Percentiles rank a stretch among this genome's conserved stretches.
Evolutionary conservation across 768 basidiomycete genomes (phyloP).

Genomic region (Rhizopogon vesiculosus): DNA sequence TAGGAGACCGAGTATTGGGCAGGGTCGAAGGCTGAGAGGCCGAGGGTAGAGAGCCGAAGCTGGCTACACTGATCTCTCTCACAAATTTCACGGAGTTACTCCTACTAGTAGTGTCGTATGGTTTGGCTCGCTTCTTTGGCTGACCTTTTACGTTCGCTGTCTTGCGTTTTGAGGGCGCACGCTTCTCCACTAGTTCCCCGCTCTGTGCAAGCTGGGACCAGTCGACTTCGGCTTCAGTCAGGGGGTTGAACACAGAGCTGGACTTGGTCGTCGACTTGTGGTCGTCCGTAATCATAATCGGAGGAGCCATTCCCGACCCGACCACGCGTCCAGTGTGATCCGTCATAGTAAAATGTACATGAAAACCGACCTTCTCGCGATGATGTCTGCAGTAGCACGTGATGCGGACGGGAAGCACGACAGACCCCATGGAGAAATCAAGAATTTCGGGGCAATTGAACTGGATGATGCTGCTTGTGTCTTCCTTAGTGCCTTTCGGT

Average conservation of each 20-base stretch:
- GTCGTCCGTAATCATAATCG: conserved; percentile 99
- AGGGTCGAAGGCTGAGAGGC: conserved; percentile 27
- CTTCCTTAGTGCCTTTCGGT: conserved; percentile 44
- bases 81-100: conserved; percentile 39
- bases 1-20: conserved; percentile 27
- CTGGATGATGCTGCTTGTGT: conserved; percentile 82
- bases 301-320: conserved; percentile 75
- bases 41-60: conserved; percentile 43
- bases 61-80: conserved; percentile 53
- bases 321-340: conserved; percentile 77
- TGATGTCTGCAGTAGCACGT: conserved; percentile 99
- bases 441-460: conserved; percentile 93
- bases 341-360: conserved; percentile 82
- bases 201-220: conserved; percentile 39
- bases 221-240: conserved; percentile 38
- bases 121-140: conserved; percentile 61
- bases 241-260: conserved; percentile 23
- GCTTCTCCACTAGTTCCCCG: conserved; percentile 23
- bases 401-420: conserved; percentile 87
- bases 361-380: conserved; percentile 93
- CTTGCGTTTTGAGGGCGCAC: conserved; percentile 44
- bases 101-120: conserved; percentile 47
- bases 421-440: conserved; percentile 84
- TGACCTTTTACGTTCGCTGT: conserved; percentile 39
- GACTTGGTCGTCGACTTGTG: conserved; percentile 72